Conservation (phyloP, 768 basidiomycete species). For the Coprinellus micaceus region DNA sequence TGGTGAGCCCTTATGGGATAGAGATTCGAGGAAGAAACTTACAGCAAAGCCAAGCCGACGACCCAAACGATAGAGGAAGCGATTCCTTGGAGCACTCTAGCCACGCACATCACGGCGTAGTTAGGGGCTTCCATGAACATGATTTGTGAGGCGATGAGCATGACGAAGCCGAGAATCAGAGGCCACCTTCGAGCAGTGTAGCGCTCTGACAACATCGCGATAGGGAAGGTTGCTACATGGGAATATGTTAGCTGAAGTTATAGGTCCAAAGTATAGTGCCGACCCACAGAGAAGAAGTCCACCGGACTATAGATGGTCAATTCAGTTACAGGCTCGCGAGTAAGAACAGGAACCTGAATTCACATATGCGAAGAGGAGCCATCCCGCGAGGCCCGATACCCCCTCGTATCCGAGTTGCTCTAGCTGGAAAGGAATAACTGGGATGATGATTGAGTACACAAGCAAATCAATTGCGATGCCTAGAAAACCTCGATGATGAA, state of each 20-base stretch:
- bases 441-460: conserved; percentile 61
- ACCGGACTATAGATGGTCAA: conserved; percentile 47
- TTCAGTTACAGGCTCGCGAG: conserved; percentile 3
- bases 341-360: conserved; percentile 17
- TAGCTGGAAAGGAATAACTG: conserved; percentile 62
- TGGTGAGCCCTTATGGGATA: neutral
- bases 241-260: too few relatives aligned
- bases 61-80: conserved; percentile 63
- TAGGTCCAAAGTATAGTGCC: neutral
- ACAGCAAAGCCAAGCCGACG: conserved; percentile 59
- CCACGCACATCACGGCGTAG: conserved; percentile 54
- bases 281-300: conserved; percentile 51
- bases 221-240: conserved; percentile 49
- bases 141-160: conserved; percentile 51
- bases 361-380: conserved; percentile 60
- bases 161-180: conserved; percentile 46
- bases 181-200: conserved; percentile 45
- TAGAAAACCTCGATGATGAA: neutral
- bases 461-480: conserved; percentile 43
- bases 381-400: conserved; percentile 52
- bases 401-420: conserved; percentile 41
- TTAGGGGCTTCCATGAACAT: conserved; percentile 61
- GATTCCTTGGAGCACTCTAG: conserved; percentile 57
- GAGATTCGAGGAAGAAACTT: too few relatives aligned
- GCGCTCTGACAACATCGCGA: conserved; percentile 53